These are phyloP conservation scores for Paspalum notatum DNA, from an alignment of 176 grass and related monocot genomes.

Conservation along the genomic window DNA sequence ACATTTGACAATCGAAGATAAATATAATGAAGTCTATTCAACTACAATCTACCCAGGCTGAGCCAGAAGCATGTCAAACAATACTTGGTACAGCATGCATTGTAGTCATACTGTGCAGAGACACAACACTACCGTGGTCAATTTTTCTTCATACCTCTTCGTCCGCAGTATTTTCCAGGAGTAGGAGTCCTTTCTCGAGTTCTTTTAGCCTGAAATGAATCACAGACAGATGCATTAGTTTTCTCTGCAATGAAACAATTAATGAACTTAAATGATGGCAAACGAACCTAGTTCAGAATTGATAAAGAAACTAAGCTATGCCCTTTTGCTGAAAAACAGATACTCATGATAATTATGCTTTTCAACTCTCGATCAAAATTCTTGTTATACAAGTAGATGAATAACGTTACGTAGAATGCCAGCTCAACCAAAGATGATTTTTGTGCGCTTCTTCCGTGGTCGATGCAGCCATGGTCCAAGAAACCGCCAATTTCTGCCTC, in stretches of 20 bases:
- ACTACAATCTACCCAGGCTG: slow-evolving; percentile 5
- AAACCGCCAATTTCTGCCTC: slow-evolving; percentile 10
- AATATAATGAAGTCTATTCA: slow-evolving; percentile 5
- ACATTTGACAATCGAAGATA: background rate
- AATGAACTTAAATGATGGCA: background rate
- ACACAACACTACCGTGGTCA: slow-evolving; percentile 9
- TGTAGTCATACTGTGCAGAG: background rate
- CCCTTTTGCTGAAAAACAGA: slow-evolving; percentile 25
- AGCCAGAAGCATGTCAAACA: slow-evolving; percentile 6
- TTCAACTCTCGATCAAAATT: slow-evolving; percentile 36
- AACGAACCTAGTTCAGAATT: slow-evolving; percentile 11
- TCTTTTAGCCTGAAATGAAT: slow-evolving; percentile 82
- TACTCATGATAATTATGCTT: slow-evolving; percentile 26
- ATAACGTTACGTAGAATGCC: slow-evolving; percentile 51
- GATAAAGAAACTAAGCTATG: slow-evolving; percentile 8
- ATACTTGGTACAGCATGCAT: background rate
- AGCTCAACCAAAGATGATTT: slow-evolving; percentile 50
- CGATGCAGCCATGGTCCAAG: slow-evolving; percentile 38
- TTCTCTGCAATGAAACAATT: background rate
- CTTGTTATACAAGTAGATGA: slow-evolving; percentile 39
- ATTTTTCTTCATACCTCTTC: slow-evolving; percentile 59
- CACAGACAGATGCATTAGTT: slow-evolving; percentile 13
- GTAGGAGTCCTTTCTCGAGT: slow-evolving; percentile 90
- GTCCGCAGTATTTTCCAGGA: slow-evolving; percentile 82
- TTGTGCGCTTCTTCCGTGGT: slow-evolving; percentile 29